phyloP scores from a whole-genome alignment of 768 basidiomycete genomes.

The Lentinula sp. region DNA sequence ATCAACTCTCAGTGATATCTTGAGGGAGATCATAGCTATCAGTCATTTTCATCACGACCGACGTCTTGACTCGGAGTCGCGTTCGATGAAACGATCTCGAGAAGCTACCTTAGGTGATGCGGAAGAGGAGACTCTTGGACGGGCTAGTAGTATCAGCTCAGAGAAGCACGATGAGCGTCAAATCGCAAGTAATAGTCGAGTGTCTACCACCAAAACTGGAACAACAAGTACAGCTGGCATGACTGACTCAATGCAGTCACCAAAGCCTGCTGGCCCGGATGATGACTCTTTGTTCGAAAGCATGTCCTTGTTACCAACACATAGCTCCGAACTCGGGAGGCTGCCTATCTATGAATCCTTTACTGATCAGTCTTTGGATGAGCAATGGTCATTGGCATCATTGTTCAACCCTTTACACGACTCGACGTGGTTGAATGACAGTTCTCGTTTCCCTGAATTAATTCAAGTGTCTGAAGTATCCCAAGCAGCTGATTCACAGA shows the following conservation, averaged over 20 bases:
- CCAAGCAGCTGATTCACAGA: neutral
- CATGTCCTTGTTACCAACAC: neutral
- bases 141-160: neutral
- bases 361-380: neutral
- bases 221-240: neutral
- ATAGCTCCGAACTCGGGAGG: neutral
- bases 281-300: neutral
- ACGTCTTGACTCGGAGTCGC: no score
- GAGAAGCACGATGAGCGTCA: neutral
- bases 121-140: neutral
- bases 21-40: conserved; percentile 1
- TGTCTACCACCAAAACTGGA: neutral
- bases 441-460: neutral
- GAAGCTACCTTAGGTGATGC: neutral
- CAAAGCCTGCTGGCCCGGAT: neutral
- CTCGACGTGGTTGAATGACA: neutral
- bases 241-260: neutral
- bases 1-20: neutral
- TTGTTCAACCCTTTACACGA: neutral
- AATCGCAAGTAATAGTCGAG: neutral
- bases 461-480: neutral
- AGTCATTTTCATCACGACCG: neutral
- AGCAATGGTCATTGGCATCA: neutral
- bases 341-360: neutral
- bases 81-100: neutral